Conservation (phyloP, 139 green algal species). For the Diplosphaera chodatii region DNA sequence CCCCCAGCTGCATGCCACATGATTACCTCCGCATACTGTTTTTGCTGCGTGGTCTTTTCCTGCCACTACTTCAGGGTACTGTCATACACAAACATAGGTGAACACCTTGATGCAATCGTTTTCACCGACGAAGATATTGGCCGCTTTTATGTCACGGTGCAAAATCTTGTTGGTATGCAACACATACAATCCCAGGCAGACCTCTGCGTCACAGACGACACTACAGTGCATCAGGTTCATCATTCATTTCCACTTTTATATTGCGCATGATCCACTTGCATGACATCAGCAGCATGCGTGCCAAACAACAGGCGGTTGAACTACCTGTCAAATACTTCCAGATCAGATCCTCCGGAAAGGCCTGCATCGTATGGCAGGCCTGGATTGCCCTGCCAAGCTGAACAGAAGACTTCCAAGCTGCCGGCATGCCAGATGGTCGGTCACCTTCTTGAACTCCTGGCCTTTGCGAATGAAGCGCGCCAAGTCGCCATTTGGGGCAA, state of each 20-base stretch:
- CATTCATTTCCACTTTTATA: too few species aligned
- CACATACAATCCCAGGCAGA: constrained; percentile 15
- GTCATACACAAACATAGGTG: too few species aligned
- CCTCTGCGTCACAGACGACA: constrained; percentile 28
- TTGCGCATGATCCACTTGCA: too few species aligned
- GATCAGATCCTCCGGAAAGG: constrained; percentile 68
- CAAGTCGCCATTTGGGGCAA: constrained; percentile 62
- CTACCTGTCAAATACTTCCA: constrained; percentile 70
- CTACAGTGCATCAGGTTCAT: too few species aligned
- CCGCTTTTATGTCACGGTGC: constrained; percentile 58
- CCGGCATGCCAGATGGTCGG: too few species aligned
- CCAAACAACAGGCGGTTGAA: too few species aligned
- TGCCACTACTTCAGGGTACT: too few species aligned
- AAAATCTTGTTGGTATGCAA: not conserved
- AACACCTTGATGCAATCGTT: constrained; percentile 68
- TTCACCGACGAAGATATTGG: constrained; percentile 67
- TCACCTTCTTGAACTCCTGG: constrained; percentile 27
- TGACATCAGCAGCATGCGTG: too few species aligned
- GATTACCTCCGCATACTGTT: too few species aligned
- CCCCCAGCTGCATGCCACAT: constrained; percentile 20
- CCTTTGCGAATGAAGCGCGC: constrained; percentile 55
- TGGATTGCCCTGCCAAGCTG: not conserved
- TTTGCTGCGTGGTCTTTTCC: too few species aligned
- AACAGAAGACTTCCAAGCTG: too few species aligned
- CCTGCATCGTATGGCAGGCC: not conserved